phyloP scores from a whole-genome alignment of 805 yeast species.

The Starmera amethionina region DNA sequence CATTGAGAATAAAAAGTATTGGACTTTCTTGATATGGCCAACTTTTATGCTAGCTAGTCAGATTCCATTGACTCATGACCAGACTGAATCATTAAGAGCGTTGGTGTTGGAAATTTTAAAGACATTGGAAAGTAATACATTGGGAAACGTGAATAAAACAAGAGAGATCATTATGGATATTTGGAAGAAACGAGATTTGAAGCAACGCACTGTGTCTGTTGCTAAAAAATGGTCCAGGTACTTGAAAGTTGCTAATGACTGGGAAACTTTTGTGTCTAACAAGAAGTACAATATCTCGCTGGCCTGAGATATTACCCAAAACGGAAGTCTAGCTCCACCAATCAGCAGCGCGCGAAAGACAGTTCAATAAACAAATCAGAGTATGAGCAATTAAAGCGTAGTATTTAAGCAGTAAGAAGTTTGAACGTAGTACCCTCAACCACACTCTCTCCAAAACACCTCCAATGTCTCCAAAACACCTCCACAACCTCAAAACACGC shows the following conservation, averaged over 20 bases:
- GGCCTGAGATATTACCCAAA: not conserved
- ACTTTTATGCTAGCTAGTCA: constrained; percentile 2
- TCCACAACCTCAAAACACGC: too few species aligned
- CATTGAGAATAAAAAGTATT: constrained; percentile 1
- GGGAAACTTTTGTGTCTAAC: constrained; percentile 4
- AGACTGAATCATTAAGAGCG: constrained; percentile 2
- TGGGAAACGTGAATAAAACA: constrained; percentile 5
- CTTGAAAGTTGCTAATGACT: constrained; percentile 2
- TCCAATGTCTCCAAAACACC: too few species aligned
- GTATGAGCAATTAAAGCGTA: too few species aligned
- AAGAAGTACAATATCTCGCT: constrained; percentile 3
- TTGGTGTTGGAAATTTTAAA: constrained; percentile 1
- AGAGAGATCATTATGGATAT: constrained; percentile 2
- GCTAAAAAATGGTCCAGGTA: not conserved
- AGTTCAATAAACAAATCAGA: too few species aligned
- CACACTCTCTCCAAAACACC: too few species aligned
- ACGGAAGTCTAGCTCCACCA: too few species aligned
- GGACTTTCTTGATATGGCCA: constrained; percentile 7
- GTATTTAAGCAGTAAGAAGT: too few species aligned
- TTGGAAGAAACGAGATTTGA: constrained; percentile 6
- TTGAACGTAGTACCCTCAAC: too few species aligned
- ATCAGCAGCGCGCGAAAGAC: too few species aligned
- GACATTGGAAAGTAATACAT: constrained; percentile 1
- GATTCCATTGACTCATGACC: constrained; percentile 1
- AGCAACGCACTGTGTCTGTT: not conserved